A percentile compares a stretch with the other conserved stretches of the same genome.
These are phyloP conservation scores for Lindgomyces ingoldianus DNA, from an alignment of 495 filamentous ascomycete species.

Conservation along the genomic window DNA sequence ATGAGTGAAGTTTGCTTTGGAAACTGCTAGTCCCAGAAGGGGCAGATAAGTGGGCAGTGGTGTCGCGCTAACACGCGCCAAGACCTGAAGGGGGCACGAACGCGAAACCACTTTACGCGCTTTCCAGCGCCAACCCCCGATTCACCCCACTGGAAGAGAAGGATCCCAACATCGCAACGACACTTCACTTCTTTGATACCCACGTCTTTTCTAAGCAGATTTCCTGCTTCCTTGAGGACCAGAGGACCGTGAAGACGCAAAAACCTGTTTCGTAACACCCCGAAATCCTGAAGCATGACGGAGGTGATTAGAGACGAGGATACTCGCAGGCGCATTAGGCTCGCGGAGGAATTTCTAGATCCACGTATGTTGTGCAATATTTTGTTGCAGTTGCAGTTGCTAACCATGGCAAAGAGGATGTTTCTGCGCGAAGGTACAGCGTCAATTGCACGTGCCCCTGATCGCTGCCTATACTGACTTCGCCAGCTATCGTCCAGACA, in stretches of 20 bases:
- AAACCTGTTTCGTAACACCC: not conserved
- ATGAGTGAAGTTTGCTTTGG: too few species aligned
- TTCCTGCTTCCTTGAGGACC: not conserved
- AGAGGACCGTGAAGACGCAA: not conserved
- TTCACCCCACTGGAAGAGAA: not conserved
- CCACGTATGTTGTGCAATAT: slow-evolving; percentile 24
- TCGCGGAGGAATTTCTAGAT: slow-evolving; percentile 36
- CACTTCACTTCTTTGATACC: slow-evolving; percentile 1
- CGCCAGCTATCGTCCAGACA: slow-evolving; percentile 35
- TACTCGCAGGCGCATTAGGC: slow-evolving; percentile 14
- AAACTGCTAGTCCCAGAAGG: not conserved
- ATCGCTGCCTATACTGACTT: slow-evolving; percentile 16
- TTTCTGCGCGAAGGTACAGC: slow-evolving; percentile 25
- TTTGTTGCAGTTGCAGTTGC: not conserved
- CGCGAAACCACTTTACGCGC: slow-evolving; percentile 9
- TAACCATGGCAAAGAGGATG: slow-evolving; percentile 27
- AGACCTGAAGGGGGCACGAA: too few species aligned
- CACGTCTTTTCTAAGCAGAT: not conserved
- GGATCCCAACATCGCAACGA: not conserved
- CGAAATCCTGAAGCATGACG: slow-evolving; percentile 12
- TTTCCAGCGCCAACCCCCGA: slow-evolving; percentile 1
- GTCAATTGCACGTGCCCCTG: not conserved
- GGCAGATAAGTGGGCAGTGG: not conserved
- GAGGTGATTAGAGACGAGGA: slow-evolving; percentile 29
- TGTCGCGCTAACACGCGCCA: slow-evolving; percentile 15